A percentile compares a stretch with the other conserved stretches of the same genome.
Evolutionary conservation across 768 basidiomycete genomes (phyloP).

Genomic region (Mycena capillaripes): DNA sequence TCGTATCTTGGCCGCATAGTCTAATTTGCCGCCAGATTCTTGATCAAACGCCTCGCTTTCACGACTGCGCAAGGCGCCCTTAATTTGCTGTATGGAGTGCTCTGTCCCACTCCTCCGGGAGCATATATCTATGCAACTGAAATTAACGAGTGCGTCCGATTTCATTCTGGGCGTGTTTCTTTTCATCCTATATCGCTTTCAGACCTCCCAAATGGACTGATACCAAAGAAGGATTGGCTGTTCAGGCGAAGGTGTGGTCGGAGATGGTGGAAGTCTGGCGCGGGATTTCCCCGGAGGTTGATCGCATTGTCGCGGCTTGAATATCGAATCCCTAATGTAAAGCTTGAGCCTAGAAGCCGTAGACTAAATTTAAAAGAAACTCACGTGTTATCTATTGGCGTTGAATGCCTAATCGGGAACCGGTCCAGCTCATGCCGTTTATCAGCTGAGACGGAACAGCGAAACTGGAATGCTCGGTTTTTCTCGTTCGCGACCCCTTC

Average conservation of each 20-base stretch:
- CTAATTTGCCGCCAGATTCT: background rate
- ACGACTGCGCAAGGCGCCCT: constrained; percentile 17
- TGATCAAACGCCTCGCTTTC: background rate
- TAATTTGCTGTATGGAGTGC: constrained; percentile 10
- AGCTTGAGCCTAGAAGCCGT: no score
- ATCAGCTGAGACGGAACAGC: background rate
- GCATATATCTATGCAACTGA: constrained; percentile 17
- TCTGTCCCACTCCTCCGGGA: constrained; percentile 15
- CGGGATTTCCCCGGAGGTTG: constrained; percentile 7
- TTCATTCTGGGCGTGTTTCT: background rate
- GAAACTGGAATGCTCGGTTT: background rate
- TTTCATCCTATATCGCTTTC: background rate
- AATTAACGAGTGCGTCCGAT: background rate
- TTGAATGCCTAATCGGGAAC: background rate
- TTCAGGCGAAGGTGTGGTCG: constrained; percentile 21
- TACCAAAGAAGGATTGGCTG: constrained; percentile 3
- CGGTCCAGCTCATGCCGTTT: background rate
- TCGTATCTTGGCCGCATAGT: background rate
- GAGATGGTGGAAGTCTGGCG: constrained; percentile 28
- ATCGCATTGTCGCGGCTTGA: background rate
- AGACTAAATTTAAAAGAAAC: no score
- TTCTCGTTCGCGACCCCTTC: constrained; percentile 3
- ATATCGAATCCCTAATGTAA: background rate
- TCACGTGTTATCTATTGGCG: background rate
- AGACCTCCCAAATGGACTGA: constrained; percentile 17